Conservation (phyloP, 2,329 filamentous ascomycete genomes). For the Colletotrichum navitas region DNA sequence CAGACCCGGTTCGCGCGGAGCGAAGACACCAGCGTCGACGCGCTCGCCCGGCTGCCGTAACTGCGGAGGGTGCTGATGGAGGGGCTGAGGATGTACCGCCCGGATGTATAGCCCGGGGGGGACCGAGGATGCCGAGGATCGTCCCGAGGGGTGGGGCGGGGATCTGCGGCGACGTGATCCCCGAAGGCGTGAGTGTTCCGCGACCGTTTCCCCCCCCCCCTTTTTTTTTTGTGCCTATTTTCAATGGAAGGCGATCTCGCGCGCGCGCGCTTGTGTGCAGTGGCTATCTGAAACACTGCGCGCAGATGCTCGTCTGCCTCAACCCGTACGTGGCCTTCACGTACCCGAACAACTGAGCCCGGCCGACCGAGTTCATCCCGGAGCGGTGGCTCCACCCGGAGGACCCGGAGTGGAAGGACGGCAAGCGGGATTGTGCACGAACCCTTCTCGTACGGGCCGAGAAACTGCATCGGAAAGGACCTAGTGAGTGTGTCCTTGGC, state of each 20-base stretch:
- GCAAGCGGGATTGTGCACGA: slow-evolving; percentile 58
- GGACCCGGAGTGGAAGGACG: slow-evolving; percentile 45
- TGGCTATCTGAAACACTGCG: not conserved
- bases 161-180: slow-evolving; percentile 50
- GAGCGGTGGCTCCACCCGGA: slow-evolving; percentile 56
- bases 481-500: slow-evolving; percentile 48
- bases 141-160: slow-evolving; percentile 50
- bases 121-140: slow-evolving; percentile 44
- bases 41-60: slow-evolving; percentile 51
- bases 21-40: slow-evolving; percentile 54
- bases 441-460: slow-evolving; percentile 61
- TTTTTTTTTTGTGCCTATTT: no score
- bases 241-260: not conserved
- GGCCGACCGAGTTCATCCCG: slow-evolving; percentile 59
- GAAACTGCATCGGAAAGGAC: slow-evolving; percentile 64
- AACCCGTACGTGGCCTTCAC: slow-evolving; percentile 33
- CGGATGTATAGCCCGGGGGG: slow-evolving; percentile 49
- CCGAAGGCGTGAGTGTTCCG: slow-evolving; percentile 49
- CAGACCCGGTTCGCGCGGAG: slow-evolving; percentile 40
- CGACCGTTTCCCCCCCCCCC: no score
- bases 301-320: slow-evolving; percentile 32
- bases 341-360: slow-evolving; percentile 55
- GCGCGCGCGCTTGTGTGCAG: not conserved
- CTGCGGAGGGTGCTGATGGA: slow-evolving; percentile 58
- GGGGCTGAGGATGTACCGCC: no score